These are phyloP conservation scores for Globisporangium abappressorium DNA, from an alignment of 352 stramenopile genomes.

Conservation along the genomic window DNA sequence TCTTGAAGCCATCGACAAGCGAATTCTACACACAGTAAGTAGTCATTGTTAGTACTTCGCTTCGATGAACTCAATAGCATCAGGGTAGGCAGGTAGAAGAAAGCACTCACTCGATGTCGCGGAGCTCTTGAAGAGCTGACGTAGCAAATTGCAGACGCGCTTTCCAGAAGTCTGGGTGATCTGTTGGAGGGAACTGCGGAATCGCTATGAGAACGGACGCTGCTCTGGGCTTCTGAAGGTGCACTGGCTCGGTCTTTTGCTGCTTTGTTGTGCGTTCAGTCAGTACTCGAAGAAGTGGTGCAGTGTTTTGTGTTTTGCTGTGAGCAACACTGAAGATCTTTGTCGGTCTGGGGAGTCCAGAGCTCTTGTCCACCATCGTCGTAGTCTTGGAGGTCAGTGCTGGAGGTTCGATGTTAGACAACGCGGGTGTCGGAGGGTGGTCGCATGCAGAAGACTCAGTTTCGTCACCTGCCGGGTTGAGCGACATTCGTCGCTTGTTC, in stretches of 20 bases:
- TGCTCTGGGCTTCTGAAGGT: neutral
- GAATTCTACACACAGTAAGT: conserved; percentile 1
- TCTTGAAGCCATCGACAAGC: conserved; percentile 14
- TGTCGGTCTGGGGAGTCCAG: conserved; percentile 4
- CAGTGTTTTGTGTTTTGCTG: neutral
- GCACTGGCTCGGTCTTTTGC: neutral
- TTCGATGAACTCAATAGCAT: neutral
- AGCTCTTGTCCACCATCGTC: conserved; percentile 4
- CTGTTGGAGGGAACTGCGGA: neutral
- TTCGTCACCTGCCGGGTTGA: conserved; percentile 14
- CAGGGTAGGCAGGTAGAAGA: neutral
- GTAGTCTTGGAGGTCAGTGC: conserved; percentile 9
- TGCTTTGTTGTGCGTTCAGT: neutral
- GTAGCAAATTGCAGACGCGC: conserved; percentile 11
- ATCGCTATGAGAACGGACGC: neutral
- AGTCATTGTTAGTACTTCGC: neutral
- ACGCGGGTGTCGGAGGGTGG: neutral
- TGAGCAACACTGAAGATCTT: neutral
- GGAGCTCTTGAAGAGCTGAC: conserved; percentile 6
- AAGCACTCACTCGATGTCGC: conserved; percentile 8
- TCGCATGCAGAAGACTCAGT: conserved; percentile 6
- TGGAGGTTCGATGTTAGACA: conserved; percentile 9
- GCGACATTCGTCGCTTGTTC: conserved; percentile 12
- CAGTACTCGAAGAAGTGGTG: neutral
- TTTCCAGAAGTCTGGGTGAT: conserved; percentile 18